Percentiles rank a stretch among this genome's conserved stretches.
phyloP scores from a whole-genome alignment of 371 early-diverging fungal genomes.

The Mucor irregularis region DNA sequence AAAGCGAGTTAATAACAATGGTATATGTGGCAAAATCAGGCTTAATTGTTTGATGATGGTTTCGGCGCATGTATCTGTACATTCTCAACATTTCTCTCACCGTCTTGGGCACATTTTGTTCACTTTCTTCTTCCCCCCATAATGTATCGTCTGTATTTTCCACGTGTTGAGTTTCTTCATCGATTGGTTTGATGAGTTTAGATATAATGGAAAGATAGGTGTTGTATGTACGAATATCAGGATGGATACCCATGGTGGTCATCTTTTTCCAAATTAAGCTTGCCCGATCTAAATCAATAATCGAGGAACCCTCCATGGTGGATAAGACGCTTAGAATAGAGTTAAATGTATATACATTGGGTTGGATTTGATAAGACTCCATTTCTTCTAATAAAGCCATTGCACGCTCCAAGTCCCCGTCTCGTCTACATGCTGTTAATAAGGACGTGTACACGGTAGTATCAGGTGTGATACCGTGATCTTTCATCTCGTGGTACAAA shows the following conservation, averaged over 20 bases:
- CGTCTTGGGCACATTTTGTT: constrained; percentile 2
- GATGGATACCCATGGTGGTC: constrained; percentile 17
- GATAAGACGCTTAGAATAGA: constrained; percentile 29
- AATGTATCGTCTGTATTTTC: neutral
- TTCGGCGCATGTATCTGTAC: constrained; percentile 31
- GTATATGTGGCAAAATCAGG: constrained; percentile 48
- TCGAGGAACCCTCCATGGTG: neutral
- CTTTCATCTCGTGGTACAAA: constrained; percentile 39
- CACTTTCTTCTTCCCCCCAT: constrained; percentile 2
- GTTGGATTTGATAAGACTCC: constrained; percentile 22
- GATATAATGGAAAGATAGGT: constrained; percentile 27
- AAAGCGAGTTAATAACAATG: constrained; percentile 35
- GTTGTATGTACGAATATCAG: constrained; percentile 45
- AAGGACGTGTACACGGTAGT: constrained; percentile 32
- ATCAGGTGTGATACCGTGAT: constrained; percentile 27
- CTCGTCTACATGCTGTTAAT: constrained; percentile 24
- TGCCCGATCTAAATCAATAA: constrained; percentile 14
- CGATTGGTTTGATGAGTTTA: constrained; percentile 6
- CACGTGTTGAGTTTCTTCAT: neutral
- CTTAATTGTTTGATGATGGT: neutral
- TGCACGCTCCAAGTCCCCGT: constrained; percentile 24
- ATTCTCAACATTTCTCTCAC: constrained; percentile 21
- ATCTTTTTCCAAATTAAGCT: constrained; percentile 29
- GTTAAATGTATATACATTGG: constrained; percentile 42
- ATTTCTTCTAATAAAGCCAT: constrained; percentile 35